A percentile compares a stretch with the other conserved stretches of the same genome.
Evolutionary conservation across 306 rosid genomes (phyloP).

Genomic region (apple (Malus domestica)): DNA sequence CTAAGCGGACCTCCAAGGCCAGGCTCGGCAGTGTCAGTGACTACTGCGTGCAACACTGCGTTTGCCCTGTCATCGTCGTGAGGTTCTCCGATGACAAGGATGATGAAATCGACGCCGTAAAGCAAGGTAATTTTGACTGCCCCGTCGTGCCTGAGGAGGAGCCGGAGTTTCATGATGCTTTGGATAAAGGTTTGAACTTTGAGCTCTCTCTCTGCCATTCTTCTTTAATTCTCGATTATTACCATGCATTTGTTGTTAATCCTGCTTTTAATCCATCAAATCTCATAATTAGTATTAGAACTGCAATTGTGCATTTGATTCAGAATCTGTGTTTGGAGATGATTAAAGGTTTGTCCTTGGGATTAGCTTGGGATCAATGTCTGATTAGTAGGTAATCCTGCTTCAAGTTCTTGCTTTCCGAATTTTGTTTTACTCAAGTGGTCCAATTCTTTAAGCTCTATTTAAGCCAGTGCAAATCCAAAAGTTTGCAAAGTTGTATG

Average conservation of each 20-base stretch:
- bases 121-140: neutral
- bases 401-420: neutral
- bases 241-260: neutral
- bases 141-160: slow-evolving; percentile 11
- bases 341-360: neutral
- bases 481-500: neutral
- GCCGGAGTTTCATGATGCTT: slow-evolving; percentile 25
- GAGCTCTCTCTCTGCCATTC: neutral
- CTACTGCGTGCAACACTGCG: slow-evolving; percentile 69
- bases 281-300: neutral
- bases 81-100: slow-evolving; percentile 27
- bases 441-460: neutral
- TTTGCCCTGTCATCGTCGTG: slow-evolving; percentile 74
- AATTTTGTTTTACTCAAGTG: neutral
- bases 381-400: neutral
- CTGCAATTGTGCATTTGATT: neutral
- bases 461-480: neutral
- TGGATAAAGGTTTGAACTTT: slow-evolving; percentile 11
- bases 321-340: neutral
- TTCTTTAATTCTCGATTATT: neutral
- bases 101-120: neutral
- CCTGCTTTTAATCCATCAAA: neutral
- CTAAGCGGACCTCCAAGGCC: slow-evolving; percentile 25
- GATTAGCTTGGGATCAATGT: neutral
- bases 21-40: slow-evolving; percentile 78